Base-by-base conservation (phyloP, 2,329 filamentous ascomycete species). In the Torrubiellomyces zombiae region DNA sequence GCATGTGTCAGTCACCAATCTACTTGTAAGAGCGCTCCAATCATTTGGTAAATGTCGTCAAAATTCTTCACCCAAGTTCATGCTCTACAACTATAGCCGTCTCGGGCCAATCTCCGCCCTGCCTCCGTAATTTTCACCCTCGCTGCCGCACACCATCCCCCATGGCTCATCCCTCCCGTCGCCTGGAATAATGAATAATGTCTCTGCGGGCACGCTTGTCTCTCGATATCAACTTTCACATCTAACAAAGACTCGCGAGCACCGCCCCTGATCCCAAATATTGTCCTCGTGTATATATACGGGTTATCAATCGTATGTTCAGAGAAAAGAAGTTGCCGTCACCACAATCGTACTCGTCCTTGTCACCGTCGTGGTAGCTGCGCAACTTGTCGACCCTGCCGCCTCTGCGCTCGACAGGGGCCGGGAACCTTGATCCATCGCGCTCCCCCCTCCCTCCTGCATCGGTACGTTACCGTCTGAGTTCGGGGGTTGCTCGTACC, bases 291-390 rank as follows among this genome's bases (percentile, higher is more conserved):
- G 28, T 24, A 28, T 31, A 38, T 39, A 30, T 37, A 34, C 33
- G 27, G 23, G 17, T 30, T 26, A 25, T 15, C 10, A 27, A 20
- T 24, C 11, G 16, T 28, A 35, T 36, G 27, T 33, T 37, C 35
- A 38, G 18, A 21, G 24, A 23, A 25, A 30, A 19, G 21, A 14
- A 28, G 27, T 27, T 21, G 26, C 29, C 9, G 34, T 35, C 22
- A 35, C 28, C 14, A 31, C 36, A 16, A 37, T 15, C 4, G 40
- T 39, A 14, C 30, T 34, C 9, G 38, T 41, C 18, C 28, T 27
- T 7, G 34, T 31, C 8, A 37, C 23, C 5, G 33, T 38, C 21
- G 29, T 35, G 21, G 27, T 20, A 10, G 25, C 25, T 15, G 18
- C 26, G 14, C 32, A 32, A 14, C 31, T 16, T 14, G 17, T 8